Conservation (phyloP, 352 stramenopile species). For the Pythium volutum region DNA sequence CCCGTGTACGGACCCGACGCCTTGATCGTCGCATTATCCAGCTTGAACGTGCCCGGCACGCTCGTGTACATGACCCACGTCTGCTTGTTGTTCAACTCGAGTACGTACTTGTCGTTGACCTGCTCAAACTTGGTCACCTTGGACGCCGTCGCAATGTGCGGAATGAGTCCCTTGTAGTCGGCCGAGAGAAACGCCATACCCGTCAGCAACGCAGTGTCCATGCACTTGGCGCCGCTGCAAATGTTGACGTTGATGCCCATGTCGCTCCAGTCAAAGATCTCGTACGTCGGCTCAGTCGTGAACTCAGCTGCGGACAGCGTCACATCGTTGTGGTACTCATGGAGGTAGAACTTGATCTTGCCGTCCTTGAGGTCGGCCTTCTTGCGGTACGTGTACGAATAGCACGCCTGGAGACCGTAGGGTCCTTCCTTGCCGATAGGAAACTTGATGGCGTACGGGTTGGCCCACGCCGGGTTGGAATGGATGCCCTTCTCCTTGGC, state of each 20-base stretch:
- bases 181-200: conserved; percentile 74
- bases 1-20: conserved; percentile 40
- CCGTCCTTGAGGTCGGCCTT: conserved; percentile 40
- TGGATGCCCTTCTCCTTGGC: conserved; percentile 35
- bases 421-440: conserved; percentile 24
- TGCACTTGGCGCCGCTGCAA: conserved; percentile 46
- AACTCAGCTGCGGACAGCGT: conserved; percentile 64
- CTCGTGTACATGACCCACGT: conserved; percentile 75
- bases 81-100: conserved; percentile 64
- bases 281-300: conserved; percentile 46
- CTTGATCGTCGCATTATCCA: conserved; percentile 43
- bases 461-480: conserved; percentile 54
- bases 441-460: conserved; percentile 61
- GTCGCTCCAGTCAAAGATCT: conserved; percentile 66
- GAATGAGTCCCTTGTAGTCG: conserved; percentile 55
- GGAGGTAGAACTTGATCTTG: conserved; percentile 56
- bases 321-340: conserved; percentile 64
- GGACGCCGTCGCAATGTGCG: conserved; percentile 45
- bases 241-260: conserved; percentile 54
- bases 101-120: conserved; percentile 46
- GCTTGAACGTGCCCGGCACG: conserved; percentile 36
- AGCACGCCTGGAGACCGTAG: conserved; percentile 53
- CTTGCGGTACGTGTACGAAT: conserved; percentile 58
- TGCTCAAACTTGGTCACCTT: conserved; percentile 42
- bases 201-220: conserved; percentile 54